phyloP scores from a whole-genome alignment of 1,284 basidiomycete genomes.

The Sporisorium graminicola region DNA sequence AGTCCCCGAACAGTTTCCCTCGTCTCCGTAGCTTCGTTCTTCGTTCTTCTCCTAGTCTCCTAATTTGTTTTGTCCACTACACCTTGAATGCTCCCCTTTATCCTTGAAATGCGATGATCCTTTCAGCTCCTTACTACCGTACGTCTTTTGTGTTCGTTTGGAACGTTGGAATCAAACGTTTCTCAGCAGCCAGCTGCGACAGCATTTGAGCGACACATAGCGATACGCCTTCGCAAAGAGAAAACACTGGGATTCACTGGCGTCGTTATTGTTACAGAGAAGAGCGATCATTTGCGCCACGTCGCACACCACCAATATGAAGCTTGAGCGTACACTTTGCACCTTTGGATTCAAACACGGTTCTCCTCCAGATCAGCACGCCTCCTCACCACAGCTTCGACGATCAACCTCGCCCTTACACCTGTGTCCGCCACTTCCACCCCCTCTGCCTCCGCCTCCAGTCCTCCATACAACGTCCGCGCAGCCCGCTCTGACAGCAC shows the following conservation, averaged over 20 bases:
- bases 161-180: too few species aligned
- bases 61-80: too few species aligned
- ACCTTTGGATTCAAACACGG: constrained; percentile 19
- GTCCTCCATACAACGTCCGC: constrained; percentile 12
- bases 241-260: too few species aligned
- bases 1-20: not conserved
- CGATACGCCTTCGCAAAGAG: too few species aligned
- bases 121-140: not conserved
- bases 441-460: not conserved
- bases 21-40: not conserved
- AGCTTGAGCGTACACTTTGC: constrained; percentile 11
- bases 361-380: constrained; percentile 15
- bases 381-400: constrained; percentile 42
- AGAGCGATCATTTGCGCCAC: too few species aligned
- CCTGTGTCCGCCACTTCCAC: not conserved
- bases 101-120: constrained; percentile 18
- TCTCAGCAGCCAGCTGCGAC: too few species aligned
- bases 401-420: constrained; percentile 27
- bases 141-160: too few species aligned
- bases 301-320: not conserved
- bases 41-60: not conserved
- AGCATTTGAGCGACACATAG: too few species aligned
- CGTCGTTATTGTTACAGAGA: too few species aligned
- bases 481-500: constrained; percentile 43
- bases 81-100: not conserved